These are phyloP conservation scores for Termitomyces heimii DNA, from an alignment of 768 basidiomycete genomes.

Conservation along the genomic window DNA sequence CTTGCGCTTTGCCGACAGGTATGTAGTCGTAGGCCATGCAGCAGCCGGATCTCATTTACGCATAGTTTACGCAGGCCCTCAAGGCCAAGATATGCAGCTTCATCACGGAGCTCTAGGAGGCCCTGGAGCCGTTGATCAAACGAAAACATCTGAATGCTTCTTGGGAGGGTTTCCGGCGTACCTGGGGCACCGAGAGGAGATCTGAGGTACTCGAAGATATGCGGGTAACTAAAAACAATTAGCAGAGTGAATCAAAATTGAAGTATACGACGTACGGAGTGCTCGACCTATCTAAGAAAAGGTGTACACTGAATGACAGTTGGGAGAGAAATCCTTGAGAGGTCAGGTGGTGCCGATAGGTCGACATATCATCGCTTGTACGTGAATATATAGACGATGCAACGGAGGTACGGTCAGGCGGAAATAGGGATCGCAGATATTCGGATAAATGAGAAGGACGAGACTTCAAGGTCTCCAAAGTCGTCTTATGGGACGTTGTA, in stretches of 20 bases:
- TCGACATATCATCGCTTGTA: slow-evolving; percentile 44
- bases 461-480: slow-evolving; percentile 59
- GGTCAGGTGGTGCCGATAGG: slow-evolving; percentile 58
- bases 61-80: slow-evolving; percentile 61
- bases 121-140: slow-evolving; percentile 50
- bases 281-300: slow-evolving; percentile 80
- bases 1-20: slow-evolving; percentile 34
- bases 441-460: slow-evolving; percentile 60
- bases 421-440: slow-evolving; percentile 45
- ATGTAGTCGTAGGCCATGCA: slow-evolving; percentile 36
- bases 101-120: slow-evolving; percentile 73
- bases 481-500: slow-evolving; percentile 59
- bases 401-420: slow-evolving; percentile 32
- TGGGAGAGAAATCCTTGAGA: slow-evolving; percentile 50
- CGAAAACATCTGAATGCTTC: slow-evolving; percentile 43
- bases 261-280: slow-evolving; percentile 53
- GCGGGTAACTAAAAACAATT: slow-evolving; percentile 46
- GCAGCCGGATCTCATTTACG: slow-evolving; percentile 54
- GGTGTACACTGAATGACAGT: slow-evolving; percentile 45
- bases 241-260: not conserved
- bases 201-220: slow-evolving; percentile 70
- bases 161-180: slow-evolving; percentile 50
- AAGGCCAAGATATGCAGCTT: slow-evolving; percentile 71
- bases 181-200: slow-evolving; percentile 41
- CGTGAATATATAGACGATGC: slow-evolving; percentile 53